These are phyloP conservation scores for Lodderomyces pseudojiufengensis DNA, from an alignment of 1,139 yeast species.

Conservation along the genomic window DNA sequence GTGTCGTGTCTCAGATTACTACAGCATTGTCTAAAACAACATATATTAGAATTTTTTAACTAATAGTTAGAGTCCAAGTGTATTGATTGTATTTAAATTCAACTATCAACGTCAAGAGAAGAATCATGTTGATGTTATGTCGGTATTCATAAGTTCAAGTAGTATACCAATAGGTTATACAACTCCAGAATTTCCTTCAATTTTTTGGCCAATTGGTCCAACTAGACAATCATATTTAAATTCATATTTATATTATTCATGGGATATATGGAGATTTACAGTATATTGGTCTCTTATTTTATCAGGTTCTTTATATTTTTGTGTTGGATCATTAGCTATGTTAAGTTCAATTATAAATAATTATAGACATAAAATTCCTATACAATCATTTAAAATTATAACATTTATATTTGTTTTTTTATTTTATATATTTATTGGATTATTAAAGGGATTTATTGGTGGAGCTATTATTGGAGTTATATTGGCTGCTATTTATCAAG, in stretches of 20 bases:
- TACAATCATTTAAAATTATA: constrained; percentile 12
- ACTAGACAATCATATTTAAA: constrained; percentile 38
- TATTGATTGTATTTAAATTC: too few relatives aligned
- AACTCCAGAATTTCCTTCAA: constrained; percentile 76
- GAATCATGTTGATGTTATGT: constrained; percentile 9
- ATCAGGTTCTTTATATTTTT: constrained; percentile 56
- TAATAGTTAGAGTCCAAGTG: too few relatives aligned
- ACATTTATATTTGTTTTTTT: constrained; percentile 35
- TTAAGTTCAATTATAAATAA: constrained; percentile 28
- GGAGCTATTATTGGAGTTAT: constrained; percentile 77
- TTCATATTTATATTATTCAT: constrained; percentile 62
- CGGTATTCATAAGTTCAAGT: constrained; percentile 34
- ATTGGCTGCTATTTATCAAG: constrained; percentile 60
- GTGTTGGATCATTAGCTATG: constrained; percentile 65
- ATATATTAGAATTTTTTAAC: too few relatives aligned
- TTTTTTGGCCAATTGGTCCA: constrained; percentile 66
- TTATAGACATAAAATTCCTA: constrained; percentile 18
- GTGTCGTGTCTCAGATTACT: too few relatives aligned
- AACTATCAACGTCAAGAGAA: too few relatives aligned
- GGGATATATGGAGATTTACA: constrained; percentile 84
- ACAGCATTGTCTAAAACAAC: too few relatives aligned
- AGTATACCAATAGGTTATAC: constrained; percentile 76
- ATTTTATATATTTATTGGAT: constrained; percentile 50
- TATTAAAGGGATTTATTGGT: constrained; percentile 60
- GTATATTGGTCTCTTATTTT: constrained; percentile 76